Percentiles rank a stretch among this genome's conserved stretches.
phyloP scores from a whole-genome alignment of 2,329 filamentous ascomycete genomes.

The Clonostachys chloroleuca region DNA sequence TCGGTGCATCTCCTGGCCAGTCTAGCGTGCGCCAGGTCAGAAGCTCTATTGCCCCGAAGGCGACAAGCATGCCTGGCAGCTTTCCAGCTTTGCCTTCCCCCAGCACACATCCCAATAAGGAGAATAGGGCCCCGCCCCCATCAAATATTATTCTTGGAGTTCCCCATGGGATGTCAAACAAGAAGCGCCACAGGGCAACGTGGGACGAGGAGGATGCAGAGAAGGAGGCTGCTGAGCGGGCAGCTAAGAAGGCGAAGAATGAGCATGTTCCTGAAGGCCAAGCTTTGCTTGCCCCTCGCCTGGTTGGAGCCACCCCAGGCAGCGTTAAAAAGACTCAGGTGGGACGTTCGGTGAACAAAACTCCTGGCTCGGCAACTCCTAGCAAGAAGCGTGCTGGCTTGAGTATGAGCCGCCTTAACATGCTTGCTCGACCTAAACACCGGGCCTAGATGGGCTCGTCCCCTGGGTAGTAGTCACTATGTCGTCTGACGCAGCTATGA shows the following conservation, averaged over 20 bases:
- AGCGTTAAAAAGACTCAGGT: slow-evolving; percentile 27
- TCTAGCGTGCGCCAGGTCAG: slow-evolving; percentile 57
- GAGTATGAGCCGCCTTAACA: slow-evolving; percentile 55
- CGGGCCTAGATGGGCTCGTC: slow-evolving; percentile 28
- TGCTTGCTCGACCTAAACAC: slow-evolving; percentile 57
- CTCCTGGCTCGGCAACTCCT: slow-evolving; percentile 30
- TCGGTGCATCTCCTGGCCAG: slow-evolving; percentile 55
- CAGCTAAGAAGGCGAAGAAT: slow-evolving; percentile 55
- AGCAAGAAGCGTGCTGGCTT: slow-evolving; percentile 48
- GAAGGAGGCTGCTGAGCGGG: slow-evolving; percentile 39
- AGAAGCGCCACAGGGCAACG: slow-evolving; percentile 58
- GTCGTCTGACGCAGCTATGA: too few relatives aligned
- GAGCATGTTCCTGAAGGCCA: slow-evolving; percentile 43
- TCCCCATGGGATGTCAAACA: slow-evolving; percentile 58
- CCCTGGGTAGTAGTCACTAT: too few relatives aligned
- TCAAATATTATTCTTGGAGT: slow-evolving; percentile 20
- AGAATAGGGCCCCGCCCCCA: slow-evolving; percentile 41
- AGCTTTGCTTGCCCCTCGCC: slow-evolving; percentile 45
- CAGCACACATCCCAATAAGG: slow-evolving; percentile 42
- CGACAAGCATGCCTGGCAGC: slow-evolving; percentile 45
- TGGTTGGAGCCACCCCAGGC: slow-evolving; percentile 27
- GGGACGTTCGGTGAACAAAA: slow-evolving; percentile 14
- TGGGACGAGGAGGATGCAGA: slow-evolving; percentile 53
- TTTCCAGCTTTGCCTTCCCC: slow-evolving; percentile 35
- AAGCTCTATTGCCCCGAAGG: slow-evolving; percentile 35